Percentiles rank a stretch among this genome's conserved stretches.
Evolutionary conservation across 129 eudicot genomes (phyloP).

Genomic region (Mikania micrantha): DNA sequence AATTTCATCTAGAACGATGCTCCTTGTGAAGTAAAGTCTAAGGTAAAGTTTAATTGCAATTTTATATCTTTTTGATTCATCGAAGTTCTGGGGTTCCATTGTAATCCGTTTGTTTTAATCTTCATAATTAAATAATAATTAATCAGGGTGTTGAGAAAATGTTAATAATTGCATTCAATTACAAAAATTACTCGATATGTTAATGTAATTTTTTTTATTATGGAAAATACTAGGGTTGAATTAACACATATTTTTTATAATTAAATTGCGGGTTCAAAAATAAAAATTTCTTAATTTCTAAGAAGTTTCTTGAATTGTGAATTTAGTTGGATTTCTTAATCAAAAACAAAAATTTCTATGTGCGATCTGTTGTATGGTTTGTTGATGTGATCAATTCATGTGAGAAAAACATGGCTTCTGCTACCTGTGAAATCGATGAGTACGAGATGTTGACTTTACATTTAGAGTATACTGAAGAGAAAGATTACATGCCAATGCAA

Average conservation of each 20-base stretch:
- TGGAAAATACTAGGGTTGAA: neutral
- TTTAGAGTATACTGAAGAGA: slow-evolving; percentile 43
- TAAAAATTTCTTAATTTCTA: neutral
- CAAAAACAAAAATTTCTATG: slow-evolving; percentile 16
- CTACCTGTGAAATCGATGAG: slow-evolving; percentile 24
- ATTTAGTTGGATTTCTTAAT: slow-evolving; percentile 25
- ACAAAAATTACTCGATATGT: neutral
- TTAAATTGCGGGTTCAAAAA: no score
- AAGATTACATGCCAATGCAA: slow-evolving; percentile 83
- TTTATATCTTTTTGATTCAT: slow-evolving; percentile 23
- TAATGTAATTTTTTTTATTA: neutral
- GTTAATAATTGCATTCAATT: neutral
- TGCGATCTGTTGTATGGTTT: slow-evolving; percentile 48
- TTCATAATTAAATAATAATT: neutral
- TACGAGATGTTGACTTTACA: slow-evolving; percentile 73
- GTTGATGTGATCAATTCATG: slow-evolving; percentile 31
- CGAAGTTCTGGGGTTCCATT: slow-evolving; percentile 16
- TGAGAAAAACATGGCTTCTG: slow-evolving; percentile 10
- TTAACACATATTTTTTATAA: no score
- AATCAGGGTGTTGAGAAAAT: neutral
- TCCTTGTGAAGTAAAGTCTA: slow-evolving; percentile 74
- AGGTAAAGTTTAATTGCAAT: slow-evolving; percentile 47
- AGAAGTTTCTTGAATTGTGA: slow-evolving; percentile 10
- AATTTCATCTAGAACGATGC: slow-evolving; percentile 28
- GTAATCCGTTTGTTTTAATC: neutral